Percentiles rank a stretch among this genome's conserved stretches.
phyloP scores from a whole-genome alignment of 1,284 basidiomycete genomes.

The Somion occarium region DNA sequence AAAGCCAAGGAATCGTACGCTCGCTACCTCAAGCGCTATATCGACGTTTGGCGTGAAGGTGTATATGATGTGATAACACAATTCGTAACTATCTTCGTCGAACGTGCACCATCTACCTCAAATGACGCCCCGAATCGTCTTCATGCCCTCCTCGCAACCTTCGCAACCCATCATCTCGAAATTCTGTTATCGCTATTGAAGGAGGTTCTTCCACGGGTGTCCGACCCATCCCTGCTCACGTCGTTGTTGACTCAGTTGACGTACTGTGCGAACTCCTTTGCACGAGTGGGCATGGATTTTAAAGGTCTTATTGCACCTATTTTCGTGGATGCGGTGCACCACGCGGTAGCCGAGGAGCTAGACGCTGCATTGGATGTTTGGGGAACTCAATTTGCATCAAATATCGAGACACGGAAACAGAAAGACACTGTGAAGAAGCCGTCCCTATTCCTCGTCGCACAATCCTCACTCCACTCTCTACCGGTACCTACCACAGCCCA shows the following conservation, averaged over 20 bases:
- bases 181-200: slow-evolving; percentile 56
- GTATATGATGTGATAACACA: slow-evolving; percentile 90
- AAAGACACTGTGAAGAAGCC: slow-evolving; percentile 13
- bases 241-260: slow-evolving; percentile 88
- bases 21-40: slow-evolving; percentile 79
- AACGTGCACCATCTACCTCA: slow-evolving; percentile 34
- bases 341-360: slow-evolving; percentile 38
- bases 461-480: slow-evolving; percentile 18
- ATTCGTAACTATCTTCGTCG: slow-evolving; percentile 86
- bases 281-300: slow-evolving; percentile 89
- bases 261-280: slow-evolving; percentile 89
- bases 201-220: slow-evolving; percentile 46
- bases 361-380: slow-evolving; percentile 25
- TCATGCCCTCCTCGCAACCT: slow-evolving; percentile 49
- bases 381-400: slow-evolving; percentile 14
- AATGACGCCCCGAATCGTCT: slow-evolving; percentile 21
- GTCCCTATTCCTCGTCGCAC: slow-evolving; percentile 18
- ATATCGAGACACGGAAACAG: slow-evolving; percentile 5
- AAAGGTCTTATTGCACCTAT: slow-evolving; percentile 57
- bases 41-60: slow-evolving; percentile 89
- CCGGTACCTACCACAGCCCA: slow-evolving; percentile 22
- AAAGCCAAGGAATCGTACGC: slow-evolving; percentile 66
- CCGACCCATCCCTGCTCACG: slow-evolving; percentile 64
- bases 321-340: slow-evolving; percentile 56
- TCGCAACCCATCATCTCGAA: slow-evolving; percentile 45